Conservation (phyloP, 139 green algal species). For the Desmodesmus armatus region DNA sequence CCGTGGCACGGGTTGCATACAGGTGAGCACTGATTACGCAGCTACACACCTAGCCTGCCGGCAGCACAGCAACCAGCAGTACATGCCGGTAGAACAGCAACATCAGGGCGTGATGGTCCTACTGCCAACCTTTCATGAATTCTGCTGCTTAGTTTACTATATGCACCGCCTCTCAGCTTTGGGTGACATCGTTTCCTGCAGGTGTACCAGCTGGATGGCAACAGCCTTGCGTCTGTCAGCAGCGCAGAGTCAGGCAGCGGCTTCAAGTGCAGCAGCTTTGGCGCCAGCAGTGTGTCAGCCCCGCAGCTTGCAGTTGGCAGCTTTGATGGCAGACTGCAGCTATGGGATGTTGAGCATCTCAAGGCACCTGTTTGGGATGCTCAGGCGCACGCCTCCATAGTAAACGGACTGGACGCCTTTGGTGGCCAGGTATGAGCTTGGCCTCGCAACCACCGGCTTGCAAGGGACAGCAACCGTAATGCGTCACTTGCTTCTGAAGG, state of each 20-base stretch:
- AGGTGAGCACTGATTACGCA: constrained; percentile 66
- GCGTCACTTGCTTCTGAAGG: too few species aligned
- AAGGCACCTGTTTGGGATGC: constrained; percentile 65
- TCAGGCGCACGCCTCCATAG: constrained; percentile 82
- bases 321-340: constrained; percentile 77
- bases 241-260: constrained; percentile 62
- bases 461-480: too few species aligned
- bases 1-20: constrained; percentile 77
- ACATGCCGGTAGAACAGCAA: too few species aligned
- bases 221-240: constrained; percentile 64
- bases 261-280: constrained; percentile 89
- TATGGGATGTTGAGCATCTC: constrained; percentile 83
- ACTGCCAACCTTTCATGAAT: too few species aligned
- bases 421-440: constrained; percentile 79
- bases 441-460: too few species aligned
- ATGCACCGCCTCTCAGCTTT: too few species aligned
- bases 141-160: too few species aligned
- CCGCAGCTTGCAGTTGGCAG: constrained; percentile 81
- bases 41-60: too few species aligned
- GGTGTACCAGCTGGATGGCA: constrained; percentile 81
- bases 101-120: too few species aligned
- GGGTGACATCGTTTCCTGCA: constrained; percentile 51
- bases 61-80: too few species aligned
- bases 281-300: constrained; percentile 70
- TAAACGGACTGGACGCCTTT: constrained; percentile 87